Evolutionary conservation across 345 rosid genomes (phyloP), one percentile per base, ranked within the genome.

Genomic region (Boechera retrofracta): DNA sequence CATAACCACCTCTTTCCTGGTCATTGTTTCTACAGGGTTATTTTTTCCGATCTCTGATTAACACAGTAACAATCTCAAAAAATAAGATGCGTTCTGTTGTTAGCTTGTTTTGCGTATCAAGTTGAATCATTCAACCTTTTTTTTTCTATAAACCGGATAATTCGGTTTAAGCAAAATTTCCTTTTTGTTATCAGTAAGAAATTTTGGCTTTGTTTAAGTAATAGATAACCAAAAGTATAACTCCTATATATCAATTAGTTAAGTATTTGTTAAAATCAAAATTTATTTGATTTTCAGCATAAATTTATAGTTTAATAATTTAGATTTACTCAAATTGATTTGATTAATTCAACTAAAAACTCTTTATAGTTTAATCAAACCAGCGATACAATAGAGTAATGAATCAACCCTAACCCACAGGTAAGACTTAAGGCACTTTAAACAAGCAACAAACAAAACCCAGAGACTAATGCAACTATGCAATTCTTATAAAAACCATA

Each of bases 1-100:
- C 56, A 75, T 60, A 48, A 73, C 72, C 54, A 63, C 82, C 73
- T 70, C 79, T 74, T 72, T 84, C 56, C 80, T 80, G 68, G 60
- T 76, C 82, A 76, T 76, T 48, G 21, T 64, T 3, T 4, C n/a
- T 16, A 4, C 6, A 1, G 4, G 16, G 7, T 41, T 49, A 2
- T 1, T 28, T 54, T 44, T 18, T 4, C 1, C 2, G 67, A 28
- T 65, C 26, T 49, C 10, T n/a, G 32, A 59, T 71, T 53, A 51
- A 32, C 35, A 65, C 8, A 26, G 10, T 44, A 26, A 63, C 33
- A 31, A 64, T 56, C 28, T 26, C 51, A 38, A 18, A 38, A 28
- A 69, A 39, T 56, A 41, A 71, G 39, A n/a, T 42, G 24, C 26
- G 18, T 72, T 78, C 44, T 66, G 33, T 78, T 53, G 74, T 78